A percentile compares a stretch with the other conserved stretches of the same genome.
phyloP scores from a whole-genome alignment of 805 yeast genomes.

The Candida oleophila region DNA sequence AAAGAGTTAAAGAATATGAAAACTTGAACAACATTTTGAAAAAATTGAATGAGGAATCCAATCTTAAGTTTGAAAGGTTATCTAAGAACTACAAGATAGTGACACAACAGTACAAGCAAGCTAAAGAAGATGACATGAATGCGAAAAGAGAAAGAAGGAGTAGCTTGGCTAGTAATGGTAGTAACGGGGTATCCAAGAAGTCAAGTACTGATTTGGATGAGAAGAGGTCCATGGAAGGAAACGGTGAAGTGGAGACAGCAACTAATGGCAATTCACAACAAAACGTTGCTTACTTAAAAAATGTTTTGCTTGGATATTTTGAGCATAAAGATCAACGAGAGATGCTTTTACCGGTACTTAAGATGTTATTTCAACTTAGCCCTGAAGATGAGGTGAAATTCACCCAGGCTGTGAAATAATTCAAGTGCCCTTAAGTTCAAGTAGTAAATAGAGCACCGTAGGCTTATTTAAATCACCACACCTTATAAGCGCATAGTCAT shows the following conservation, averaged over 20 bases:
- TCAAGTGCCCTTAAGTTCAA: too few relatives aligned
- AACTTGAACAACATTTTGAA: slow-evolving; percentile 52
- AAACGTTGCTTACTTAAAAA: slow-evolving; percentile 77
- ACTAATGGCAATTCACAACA: slow-evolving; percentile 8
- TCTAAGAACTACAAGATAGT: slow-evolving; percentile 67
- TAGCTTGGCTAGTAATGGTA: neutral
- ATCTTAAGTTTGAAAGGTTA: slow-evolving; percentile 62
- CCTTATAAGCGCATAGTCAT: too few relatives aligned
- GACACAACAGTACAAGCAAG: slow-evolving; percentile 54
- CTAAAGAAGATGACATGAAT: slow-evolving; percentile 22
- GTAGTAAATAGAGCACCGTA: too few relatives aligned
- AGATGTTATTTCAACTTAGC: slow-evolving; percentile 67
- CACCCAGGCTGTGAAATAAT: slow-evolving; percentile 50
- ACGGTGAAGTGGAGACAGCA: neutral
- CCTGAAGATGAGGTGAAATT: slow-evolving; percentile 74
- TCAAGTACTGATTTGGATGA: neutral
- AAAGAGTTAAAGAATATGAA: slow-evolving; percentile 56
- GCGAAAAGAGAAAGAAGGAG: neutral
- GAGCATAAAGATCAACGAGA: slow-evolving; percentile 92
- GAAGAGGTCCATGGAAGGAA: neutral
- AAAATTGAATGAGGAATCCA: slow-evolving; percentile 64
- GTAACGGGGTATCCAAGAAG: neutral
- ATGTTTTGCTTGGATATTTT: slow-evolving; percentile 85
- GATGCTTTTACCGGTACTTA: slow-evolving; percentile 80
- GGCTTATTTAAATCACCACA: too few relatives aligned